Evolutionary conservation across 805 yeast species (phyloP), one percentile per base, ranked within the genome.

Genomic region (Pichia californica): DNA sequence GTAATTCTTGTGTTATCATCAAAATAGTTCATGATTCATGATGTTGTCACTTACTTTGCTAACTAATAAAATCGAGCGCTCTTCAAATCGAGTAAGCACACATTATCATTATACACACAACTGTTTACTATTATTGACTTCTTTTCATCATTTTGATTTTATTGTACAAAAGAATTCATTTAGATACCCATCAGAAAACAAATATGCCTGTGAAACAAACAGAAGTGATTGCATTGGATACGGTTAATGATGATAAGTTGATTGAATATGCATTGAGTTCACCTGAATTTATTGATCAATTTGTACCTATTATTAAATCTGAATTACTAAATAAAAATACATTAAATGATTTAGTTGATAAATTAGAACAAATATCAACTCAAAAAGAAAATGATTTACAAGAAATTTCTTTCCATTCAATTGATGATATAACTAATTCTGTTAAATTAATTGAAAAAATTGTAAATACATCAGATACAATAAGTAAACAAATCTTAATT

Each of bases 211-310:
- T 15, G 7, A 36, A 27, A 20, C 31, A 36, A 14, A 5, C 7
- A 13, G 31, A 36, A 11, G 23, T 20, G 25, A 34, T 27, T 8
- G 20, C 18, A 13, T n/a, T n/a, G n/a, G 25, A 18, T 21, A 19
- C 16, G 3, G 19, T 5, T 14, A 32, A 31, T 20, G 41, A 42
- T 31, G 32, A 43, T 9, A 43, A 38, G 21, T 38, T 59, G 39
- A 54, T 59, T 7, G 60, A 59, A 41, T 55, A 58, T 15, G 72
- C 79, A 1, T 56, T 74, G 27, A 63, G 69, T 37, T 75, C 83
- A 3, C 83, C 79, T 44, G 89, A 83, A 52, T 85, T 81, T 59
- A 61, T 87, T 31, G 95, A 87, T 50, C 87, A 84, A 59, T 70
- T 88, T 46, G 83, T 87, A 2, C 94, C 94, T 1, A 72, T 84